These are phyloP conservation scores for Yamadazyma atlantica DNA, from an alignment of 1,139 yeast species.

Conservation along the genomic window DNA sequence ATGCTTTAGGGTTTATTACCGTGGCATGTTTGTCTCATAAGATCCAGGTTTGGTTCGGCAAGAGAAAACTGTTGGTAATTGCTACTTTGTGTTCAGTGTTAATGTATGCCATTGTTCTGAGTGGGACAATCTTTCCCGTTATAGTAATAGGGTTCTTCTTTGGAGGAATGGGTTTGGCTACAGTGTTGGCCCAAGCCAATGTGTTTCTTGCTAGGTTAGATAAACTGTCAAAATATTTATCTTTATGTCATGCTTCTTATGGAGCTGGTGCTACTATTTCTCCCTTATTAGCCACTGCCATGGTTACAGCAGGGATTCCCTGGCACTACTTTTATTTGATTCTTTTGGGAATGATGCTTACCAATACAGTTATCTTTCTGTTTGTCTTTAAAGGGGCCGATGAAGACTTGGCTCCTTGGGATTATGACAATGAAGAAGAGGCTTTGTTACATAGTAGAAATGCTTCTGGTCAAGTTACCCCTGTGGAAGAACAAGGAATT, in stretches of 20 bases:
- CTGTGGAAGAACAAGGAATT: conserved; percentile 12
- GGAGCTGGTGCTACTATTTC: conserved; percentile 65
- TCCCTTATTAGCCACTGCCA: conserved; percentile 57
- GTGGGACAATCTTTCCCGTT: conserved; percentile 36
- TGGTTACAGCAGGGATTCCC: conserved; percentile 44
- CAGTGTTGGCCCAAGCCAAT: conserved; percentile 56
- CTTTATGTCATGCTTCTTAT: conserved; percentile 57
- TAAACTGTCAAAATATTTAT: conserved; percentile 48
- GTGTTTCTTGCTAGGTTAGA: conserved; percentile 54
- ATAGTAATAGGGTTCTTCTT: conserved; percentile 54
- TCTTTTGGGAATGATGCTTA: conserved; percentile 38
- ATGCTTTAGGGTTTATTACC: conserved; percentile 44
- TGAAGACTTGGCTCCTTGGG: conserved; percentile 40
- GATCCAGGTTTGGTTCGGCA: conserved; percentile 42
- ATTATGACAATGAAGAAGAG: conserved; percentile 19
- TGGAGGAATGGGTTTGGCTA: conserved; percentile 61
- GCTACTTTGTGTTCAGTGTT: conserved; percentile 35
- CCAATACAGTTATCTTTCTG: conserved; percentile 25
- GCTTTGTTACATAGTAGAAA: conserved; percentile 1
- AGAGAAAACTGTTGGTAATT: conserved; percentile 32
- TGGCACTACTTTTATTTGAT: conserved; percentile 60
- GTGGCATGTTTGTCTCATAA: conserved; percentile 41
- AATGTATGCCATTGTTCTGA: conserved; percentile 42
- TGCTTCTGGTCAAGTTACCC: conserved; percentile 1
- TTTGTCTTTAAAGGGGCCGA: conserved; percentile 45